Evolutionary conservation across 768 basidiomycete genomes (phyloP), one percentile per base, ranked within the genome.

Genomic region (Podaxis sp.): DNA sequence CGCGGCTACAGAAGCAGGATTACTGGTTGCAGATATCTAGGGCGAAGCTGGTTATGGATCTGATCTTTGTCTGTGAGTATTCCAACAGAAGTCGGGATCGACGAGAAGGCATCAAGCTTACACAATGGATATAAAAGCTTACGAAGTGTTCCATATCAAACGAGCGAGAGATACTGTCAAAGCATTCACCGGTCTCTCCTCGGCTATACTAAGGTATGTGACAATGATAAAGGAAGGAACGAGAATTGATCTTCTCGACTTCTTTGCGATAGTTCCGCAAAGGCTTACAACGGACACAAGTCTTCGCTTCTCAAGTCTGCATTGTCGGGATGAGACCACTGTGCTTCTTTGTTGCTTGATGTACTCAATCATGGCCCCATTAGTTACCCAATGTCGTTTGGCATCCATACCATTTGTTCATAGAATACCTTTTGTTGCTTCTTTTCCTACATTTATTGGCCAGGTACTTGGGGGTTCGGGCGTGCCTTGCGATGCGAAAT

Each of bases 21-120:
- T 86, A 88, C 67, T 93, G 91, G 91, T 74, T 93, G 50, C 84
- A 84, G 65, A 71, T 90, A 53, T 80, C 87, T 25, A 76, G 88
- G 61, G 76, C 79, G 58, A 94, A 94, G 76, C 75, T 94, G 61
- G 67, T 82, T 46, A 91, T 93, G 90, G 92, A 94, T 71, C 74
- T 94, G 62, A 84, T 92, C 67, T 94, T 93, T 73, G 92, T 93
- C 69, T 92, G 91, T 94, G 69, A 66, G 77, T 76, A 32, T 60
- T 64, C 32, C 16, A n/a, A 55, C 38, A 36, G 35, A 47, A 47
- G 44, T 32, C 6, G 42, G 25, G 52, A 46, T 47, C 42, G 13
- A 27, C 32, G 46, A 48, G 40, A 53, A 51, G 57, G 51, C 18
- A 57, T 46, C 54, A 46, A 18, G 37, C 63, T 66, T 44, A 57